Percentiles rank a stretch among this genome's conserved stretches.
Evolutionary conservation across 2,329 filamentous ascomycete species (phyloP).

Genomic region (Aureobasidium sp.): DNA sequence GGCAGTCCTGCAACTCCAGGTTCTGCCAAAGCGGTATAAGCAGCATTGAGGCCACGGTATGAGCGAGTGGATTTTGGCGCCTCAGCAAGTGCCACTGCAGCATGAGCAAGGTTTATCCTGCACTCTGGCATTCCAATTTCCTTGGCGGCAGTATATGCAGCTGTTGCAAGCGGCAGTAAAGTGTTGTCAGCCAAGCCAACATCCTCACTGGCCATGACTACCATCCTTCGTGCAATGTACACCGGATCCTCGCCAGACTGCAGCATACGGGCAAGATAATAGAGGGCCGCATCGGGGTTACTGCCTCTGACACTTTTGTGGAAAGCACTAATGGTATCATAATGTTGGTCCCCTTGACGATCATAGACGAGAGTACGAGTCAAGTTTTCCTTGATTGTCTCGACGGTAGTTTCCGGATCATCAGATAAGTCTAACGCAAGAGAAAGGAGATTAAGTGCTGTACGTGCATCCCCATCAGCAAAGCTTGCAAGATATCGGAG

Average conservation of each 20-base stretch:
- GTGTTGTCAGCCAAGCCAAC: constrained; percentile 83
- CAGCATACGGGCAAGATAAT: constrained; percentile 94
- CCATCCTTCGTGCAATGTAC: constrained; percentile 84
- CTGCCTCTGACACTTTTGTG: constrained; percentile 91
- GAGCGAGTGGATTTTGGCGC: constrained; percentile 81
- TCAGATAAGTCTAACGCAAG: constrained; percentile 72
- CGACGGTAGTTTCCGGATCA: constrained; percentile 59
- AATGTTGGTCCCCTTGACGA: constrained; percentile 90
- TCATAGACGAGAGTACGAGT: constrained; percentile 95
- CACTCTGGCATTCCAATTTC: constrained; percentile 95
- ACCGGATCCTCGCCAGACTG: constrained; percentile 90
- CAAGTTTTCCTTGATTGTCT: constrained; percentile 70
- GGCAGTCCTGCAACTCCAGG: constrained; percentile 76
- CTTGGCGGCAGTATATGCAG: constrained; percentile 79
- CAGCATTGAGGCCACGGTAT: constrained; percentile 76
- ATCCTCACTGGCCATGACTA: constrained; percentile 92
- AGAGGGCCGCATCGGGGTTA: constrained; percentile 79
- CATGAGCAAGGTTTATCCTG: constrained; percentile 84
- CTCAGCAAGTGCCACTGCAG: constrained; percentile 69
- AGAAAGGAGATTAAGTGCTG: constrained; percentile 85
- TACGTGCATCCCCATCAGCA: constrained; percentile 86
- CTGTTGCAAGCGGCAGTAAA: constrained; percentile 75
- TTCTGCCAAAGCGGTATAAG: constrained; percentile 69
- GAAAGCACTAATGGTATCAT: constrained; percentile 94
- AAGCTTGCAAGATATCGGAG: constrained; percentile 77